Conservation (phyloP, 2,329 filamentous ascomycete genomes). For the Septoria linicola region DNA sequence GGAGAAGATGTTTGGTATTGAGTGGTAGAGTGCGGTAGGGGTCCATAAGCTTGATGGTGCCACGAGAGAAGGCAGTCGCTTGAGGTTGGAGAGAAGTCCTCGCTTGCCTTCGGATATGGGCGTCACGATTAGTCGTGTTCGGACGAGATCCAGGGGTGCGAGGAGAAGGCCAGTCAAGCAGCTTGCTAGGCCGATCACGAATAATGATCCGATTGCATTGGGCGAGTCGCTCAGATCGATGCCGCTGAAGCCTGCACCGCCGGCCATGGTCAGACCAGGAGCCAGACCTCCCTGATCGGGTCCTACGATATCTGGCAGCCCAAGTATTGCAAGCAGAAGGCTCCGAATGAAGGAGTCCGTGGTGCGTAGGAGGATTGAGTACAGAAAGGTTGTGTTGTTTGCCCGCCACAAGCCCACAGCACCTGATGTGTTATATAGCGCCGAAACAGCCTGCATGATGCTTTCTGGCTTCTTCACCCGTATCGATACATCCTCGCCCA, state of each 20-base stretch:
- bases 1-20: slow-evolving; percentile 77
- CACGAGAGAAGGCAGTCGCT: slow-evolving; percentile 68
- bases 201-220: slow-evolving; percentile 76
- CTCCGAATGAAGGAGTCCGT: slow-evolving; percentile 91
- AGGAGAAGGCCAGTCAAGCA: slow-evolving; percentile 74
- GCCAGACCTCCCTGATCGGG: slow-evolving; percentile 70
- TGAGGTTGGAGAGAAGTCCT: slow-evolving; percentile 74
- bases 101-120: slow-evolving; percentile 67
- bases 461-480: slow-evolving; percentile 73
- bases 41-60: slow-evolving; percentile 69
- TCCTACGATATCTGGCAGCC: slow-evolving; percentile 77
- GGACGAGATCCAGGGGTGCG: slow-evolving; percentile 83
- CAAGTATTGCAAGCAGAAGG: slow-evolving; percentile 84
- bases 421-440: slow-evolving; percentile 86
- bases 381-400: slow-evolving; percentile 88
- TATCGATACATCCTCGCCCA: slow-evolving; percentile 55
- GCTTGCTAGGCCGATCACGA: slow-evolving; percentile 66
- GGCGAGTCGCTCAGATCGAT: slow-evolving; percentile 79
- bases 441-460: slow-evolving; percentile 78
- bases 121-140: slow-evolving; percentile 83
- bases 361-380: slow-evolving; percentile 80
- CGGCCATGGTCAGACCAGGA: slow-evolving; percentile 51
- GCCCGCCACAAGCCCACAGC: slow-evolving; percentile 93
- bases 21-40: slow-evolving; percentile 82
- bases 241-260: slow-evolving; percentile 48